Evolutionary conservation across 2,329 filamentous ascomycete genomes (phyloP).

Genomic region (Alternaria metachromatica): DNA sequence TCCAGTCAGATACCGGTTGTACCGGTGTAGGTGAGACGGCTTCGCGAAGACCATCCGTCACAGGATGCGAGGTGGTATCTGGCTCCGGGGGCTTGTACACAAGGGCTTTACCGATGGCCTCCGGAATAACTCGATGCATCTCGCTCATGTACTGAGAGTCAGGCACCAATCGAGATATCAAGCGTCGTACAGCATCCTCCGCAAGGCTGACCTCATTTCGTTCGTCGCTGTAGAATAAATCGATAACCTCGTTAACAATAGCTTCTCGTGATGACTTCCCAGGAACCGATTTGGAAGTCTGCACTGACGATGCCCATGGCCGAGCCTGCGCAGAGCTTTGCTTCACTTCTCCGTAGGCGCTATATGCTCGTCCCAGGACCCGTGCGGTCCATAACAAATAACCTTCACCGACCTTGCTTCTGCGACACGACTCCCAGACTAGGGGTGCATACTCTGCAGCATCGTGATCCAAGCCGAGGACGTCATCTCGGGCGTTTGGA

Average conservation of each 20-base stretch:
- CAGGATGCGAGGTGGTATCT: neutral
- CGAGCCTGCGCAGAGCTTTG: conserved; percentile 26
- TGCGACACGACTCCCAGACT: conserved; percentile 78
- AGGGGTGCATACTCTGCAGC: conserved; percentile 68
- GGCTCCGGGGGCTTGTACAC: conserved; percentile 27
- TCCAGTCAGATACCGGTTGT: conserved; percentile 59
- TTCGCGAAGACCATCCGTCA: conserved; percentile 21
- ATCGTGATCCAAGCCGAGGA: conserved; percentile 71
- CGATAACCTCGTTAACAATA: conserved; percentile 48
- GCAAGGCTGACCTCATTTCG: conserved; percentile 53
- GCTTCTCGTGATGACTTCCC: conserved; percentile 41
- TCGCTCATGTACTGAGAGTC: conserved; percentile 37
- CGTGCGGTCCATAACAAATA: conserved; percentile 87
- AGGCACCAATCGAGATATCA: conserved; percentile 37
- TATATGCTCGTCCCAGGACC: conserved; percentile 78
- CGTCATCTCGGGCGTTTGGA: conserved; percentile 65
- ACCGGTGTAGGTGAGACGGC: conserved; percentile 21
- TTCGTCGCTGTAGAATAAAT: conserved; percentile 49
- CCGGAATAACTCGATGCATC: conserved; percentile 38
- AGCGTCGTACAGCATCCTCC: conserved; percentile 47
- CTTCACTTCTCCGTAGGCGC: conserved; percentile 70
- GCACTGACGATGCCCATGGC: conserved; percentile 33
- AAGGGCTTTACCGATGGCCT: conserved; percentile 39
- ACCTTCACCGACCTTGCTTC: conserved; percentile 66
- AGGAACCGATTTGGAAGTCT: conserved; percentile 27